Conservation (phyloP, 768 basidiomycete genomes). For the Lactarius hengduanensis region DNA sequence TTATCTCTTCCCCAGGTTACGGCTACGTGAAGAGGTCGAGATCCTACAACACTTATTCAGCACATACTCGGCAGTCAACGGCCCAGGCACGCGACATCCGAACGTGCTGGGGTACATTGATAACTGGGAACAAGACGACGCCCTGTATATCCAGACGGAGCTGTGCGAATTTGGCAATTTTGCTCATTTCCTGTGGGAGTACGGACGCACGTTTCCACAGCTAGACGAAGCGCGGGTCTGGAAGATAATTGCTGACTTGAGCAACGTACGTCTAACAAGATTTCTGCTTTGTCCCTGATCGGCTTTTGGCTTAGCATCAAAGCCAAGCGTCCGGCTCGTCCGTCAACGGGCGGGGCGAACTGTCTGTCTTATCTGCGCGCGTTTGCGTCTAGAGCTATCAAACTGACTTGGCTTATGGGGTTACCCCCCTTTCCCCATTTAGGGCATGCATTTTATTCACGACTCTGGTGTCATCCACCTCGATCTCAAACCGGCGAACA, state of each 20-base stretch:
- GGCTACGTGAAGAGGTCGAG: conserved; percentile 92
- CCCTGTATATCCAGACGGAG: conserved; percentile 90
- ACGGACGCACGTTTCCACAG: conserved; percentile 77
- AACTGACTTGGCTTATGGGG: conserved; percentile 30
- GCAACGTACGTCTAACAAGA: conserved; percentile 59
- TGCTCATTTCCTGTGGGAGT: conserved; percentile 86
- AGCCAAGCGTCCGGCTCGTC: conserved; percentile 3
- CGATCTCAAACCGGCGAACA: conserved; percentile 96
- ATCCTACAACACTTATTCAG: conserved; percentile 74
- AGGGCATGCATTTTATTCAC: conserved; percentile 91
- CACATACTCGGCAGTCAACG: conserved; percentile 35
- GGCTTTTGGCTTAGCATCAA: conserved; percentile 32
- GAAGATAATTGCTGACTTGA: conserved; percentile 92
- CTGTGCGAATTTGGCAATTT: conserved; percentile 93
- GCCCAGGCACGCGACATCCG: conserved; percentile 49
- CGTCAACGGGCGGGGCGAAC: background rate
- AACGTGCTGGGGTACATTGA: conserved; percentile 89
- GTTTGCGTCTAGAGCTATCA: background rate
- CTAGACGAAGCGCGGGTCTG: conserved; percentile 92
- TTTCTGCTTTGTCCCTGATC: conserved; percentile 18
- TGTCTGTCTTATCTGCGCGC: background rate
- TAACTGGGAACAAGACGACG: conserved; percentile 93
- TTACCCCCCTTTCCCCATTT: conserved; percentile 24
- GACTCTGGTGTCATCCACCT: conserved; percentile 86
- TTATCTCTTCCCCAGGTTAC: conserved; percentile 47